Conservation (phyloP, 306 rosid genomes). For the Cyclanthera cordifolia region DNA sequence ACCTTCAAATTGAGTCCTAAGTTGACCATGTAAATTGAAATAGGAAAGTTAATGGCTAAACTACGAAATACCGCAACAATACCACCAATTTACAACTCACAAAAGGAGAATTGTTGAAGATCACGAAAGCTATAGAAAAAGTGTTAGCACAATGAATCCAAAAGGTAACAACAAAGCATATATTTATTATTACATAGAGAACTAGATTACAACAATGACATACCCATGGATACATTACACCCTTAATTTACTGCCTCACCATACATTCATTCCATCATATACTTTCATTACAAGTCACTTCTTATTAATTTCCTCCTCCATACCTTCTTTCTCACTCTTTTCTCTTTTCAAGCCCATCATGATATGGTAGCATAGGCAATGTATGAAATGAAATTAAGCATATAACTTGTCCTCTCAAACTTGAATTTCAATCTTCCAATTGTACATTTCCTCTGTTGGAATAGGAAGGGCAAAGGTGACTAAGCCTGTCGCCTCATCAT, state of each 20-base stretch:
- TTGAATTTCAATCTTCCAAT: constrained; percentile 53
- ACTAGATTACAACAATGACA: constrained; percentile 4
- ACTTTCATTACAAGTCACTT: too few species aligned
- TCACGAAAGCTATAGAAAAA: too few species aligned
- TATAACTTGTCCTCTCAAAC: constrained; percentile 25
- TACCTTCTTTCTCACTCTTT: not conserved
- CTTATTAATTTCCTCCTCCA: not conserved
- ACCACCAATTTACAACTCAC: too few species aligned
- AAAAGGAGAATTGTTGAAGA: too few species aligned
- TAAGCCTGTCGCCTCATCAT: constrained; percentile 48
- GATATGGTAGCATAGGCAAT: constrained; percentile 1
- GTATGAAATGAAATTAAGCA: not conserved
- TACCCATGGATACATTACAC: not conserved
- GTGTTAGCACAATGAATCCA: too few species aligned
- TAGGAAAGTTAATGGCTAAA: too few species aligned
- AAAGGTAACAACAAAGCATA: not conserved
- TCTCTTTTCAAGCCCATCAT: not conserved
- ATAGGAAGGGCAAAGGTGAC: constrained; percentile 41
- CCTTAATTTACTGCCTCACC: not conserved
- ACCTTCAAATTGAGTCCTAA: too few species aligned
- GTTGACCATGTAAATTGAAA: too few species aligned
- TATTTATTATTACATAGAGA: constrained; percentile 1
- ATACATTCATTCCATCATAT: too few species aligned
- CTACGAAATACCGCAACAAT: too few species aligned
- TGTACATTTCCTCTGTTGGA: constrained; percentile 45